Percentiles rank a stretch among this genome's conserved stretches.
Conservation (phyloP, 2,329 filamentous ascomycete genomes). For the Microdochium bolleyi region DNA sequence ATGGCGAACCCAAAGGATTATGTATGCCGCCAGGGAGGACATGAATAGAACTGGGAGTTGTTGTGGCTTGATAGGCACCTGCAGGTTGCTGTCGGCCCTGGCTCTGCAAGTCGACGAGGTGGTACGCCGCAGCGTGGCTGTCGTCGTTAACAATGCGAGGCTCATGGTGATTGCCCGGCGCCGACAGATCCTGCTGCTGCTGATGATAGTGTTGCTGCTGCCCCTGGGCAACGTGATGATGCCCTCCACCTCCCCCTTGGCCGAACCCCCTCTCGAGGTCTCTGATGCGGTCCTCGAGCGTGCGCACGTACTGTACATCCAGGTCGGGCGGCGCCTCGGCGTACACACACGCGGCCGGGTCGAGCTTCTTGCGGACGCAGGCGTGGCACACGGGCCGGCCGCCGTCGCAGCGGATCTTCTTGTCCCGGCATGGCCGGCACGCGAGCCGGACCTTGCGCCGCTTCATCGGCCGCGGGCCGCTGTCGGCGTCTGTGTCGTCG, state of each 20-base stretch:
- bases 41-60: no score
- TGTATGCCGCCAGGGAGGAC: neutral
- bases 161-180: neutral
- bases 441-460: constrained; percentile 3
- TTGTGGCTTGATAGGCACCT: no score
- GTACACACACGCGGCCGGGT: constrained; percentile 1
- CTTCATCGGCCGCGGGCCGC: neutral
- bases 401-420: constrained; percentile 3
- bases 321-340: neutral
- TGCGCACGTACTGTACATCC: constrained; percentile 2
- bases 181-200: neutral
- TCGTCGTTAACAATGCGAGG: neutral
- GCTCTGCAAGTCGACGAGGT: neutral
- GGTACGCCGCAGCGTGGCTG: neutral
- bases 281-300: constrained; percentile 3
- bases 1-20: neutral
- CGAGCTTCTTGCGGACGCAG: constrained; percentile 1
- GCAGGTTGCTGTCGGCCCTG: neutral
- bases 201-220: no score
- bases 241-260: no score
- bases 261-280: constrained; percentile 1
- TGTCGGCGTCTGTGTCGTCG: no score
- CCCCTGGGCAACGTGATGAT: no score
- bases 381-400: constrained; percentile 1
- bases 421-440: constrained; percentile 2